Evolutionary conservation across 2,329 filamentous ascomycete genomes (phyloP).

Genomic region (Talaromyces sp.): DNA sequence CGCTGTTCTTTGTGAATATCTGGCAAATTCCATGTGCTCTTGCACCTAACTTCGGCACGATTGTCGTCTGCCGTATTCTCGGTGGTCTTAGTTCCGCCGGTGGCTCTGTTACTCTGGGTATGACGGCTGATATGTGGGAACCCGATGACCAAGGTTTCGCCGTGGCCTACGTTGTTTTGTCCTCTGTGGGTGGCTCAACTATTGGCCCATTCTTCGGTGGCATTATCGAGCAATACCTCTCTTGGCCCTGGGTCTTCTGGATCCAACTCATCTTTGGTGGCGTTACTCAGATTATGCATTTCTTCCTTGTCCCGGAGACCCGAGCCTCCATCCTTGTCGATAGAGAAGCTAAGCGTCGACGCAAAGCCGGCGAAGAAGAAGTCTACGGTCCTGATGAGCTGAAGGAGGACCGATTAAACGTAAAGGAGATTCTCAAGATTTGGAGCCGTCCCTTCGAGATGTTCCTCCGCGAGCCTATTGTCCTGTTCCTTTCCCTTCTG

Average conservation of each 20-base stretch:
- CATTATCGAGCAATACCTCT: constrained; percentile 56
- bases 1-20: constrained; percentile 74
- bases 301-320: constrained; percentile 65
- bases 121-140: constrained; percentile 76
- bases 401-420: constrained; percentile 51
- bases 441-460: constrained; percentile 71
- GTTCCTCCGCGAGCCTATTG: constrained; percentile 75
- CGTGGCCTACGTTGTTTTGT: constrained; percentile 75
- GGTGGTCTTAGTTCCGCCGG: constrained; percentile 72
- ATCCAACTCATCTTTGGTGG: constrained; percentile 62
- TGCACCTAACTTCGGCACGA: constrained; percentile 70
- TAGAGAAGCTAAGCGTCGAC: constrained; percentile 59
- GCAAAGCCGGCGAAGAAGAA: constrained; percentile 57
- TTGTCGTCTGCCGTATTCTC: constrained; percentile 68
- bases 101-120: constrained; percentile 72
- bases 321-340: constrained; percentile 61
- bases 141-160: constrained; percentile 72
- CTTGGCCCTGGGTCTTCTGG: constrained; percentile 66
- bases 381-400: constrained; percentile 68
- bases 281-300: constrained; percentile 53
- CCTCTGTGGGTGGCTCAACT: constrained; percentile 75
- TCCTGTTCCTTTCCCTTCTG: constrained; percentile 69
- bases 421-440: constrained; percentile 41
- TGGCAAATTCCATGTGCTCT: constrained; percentile 74
- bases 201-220: constrained; percentile 58